phyloP scores from a whole-genome alignment of 192 early-diverging fungal genomes.

The Rhizophagus clarus region DNA sequence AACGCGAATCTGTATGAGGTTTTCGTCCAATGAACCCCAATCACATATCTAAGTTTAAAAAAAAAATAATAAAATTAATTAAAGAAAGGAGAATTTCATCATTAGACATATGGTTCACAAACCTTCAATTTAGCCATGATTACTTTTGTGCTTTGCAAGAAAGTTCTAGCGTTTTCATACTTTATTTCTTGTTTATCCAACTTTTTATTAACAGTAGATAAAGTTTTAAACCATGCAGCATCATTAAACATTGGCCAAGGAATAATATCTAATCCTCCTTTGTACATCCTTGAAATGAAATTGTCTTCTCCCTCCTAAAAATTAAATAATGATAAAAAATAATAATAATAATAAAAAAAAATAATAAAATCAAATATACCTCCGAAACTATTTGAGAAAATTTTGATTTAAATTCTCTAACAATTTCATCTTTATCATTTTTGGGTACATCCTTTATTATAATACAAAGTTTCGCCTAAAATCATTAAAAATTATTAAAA shows the following conservation, averaged over 20 bases:
- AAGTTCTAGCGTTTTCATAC: conserved; percentile 24
- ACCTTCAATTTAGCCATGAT: conserved; percentile 21
- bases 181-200: conserved; percentile 12
- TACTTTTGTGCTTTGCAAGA: conserved; percentile 18
- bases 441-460: conserved; percentile 29
- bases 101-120: not conserved
- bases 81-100: not conserved
- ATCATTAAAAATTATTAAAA: not conserved
- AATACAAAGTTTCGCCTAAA: conserved; percentile 24
- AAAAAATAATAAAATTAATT: not conserved
- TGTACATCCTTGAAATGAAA: conserved; percentile 23
- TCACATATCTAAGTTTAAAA: conserved; percentile 4
- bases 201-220: conserved; percentile 8
- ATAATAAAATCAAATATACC: conserved; percentile 3
- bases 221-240: conserved; percentile 1
- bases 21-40: conserved; percentile 12
- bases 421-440: conserved; percentile 14
- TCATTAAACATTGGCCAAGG: conserved; percentile 29
- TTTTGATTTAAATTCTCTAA: conserved; percentile 13
- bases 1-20: conserved; percentile 5
- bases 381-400: conserved; percentile 6
- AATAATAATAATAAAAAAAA: not conserved
- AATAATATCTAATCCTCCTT: conserved; percentile 7
- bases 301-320: conserved; percentile 25
- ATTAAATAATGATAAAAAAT: not conserved